Evolutionary conservation across 2,329 filamentous ascomycete species (phyloP).

Genomic region (Dactylonectria macrodidyma): DNA sequence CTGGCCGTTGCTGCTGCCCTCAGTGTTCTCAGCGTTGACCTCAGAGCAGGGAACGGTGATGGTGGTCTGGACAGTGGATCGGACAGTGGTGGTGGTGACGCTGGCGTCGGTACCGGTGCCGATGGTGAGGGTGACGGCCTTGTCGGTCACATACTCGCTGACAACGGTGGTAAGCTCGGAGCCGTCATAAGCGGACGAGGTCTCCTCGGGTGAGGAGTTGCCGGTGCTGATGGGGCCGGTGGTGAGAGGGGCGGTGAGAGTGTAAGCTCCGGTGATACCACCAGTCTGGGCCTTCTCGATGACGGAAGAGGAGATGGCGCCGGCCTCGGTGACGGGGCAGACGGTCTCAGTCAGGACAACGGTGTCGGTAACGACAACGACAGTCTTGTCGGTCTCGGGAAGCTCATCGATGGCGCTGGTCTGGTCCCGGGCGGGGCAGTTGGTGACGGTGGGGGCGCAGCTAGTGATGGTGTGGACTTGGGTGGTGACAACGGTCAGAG

Average conservation of each 20-base stretch:
- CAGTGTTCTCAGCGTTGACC: conserved; percentile 35
- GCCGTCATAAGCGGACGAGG: conserved; percentile 25
- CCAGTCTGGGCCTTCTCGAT: conserved; percentile 54
- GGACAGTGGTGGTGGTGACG: conserved; percentile 61
- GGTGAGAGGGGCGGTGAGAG: conserved; percentile 42
- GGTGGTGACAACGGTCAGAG: conserved; percentile 67
- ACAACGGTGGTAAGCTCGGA: conserved; percentile 43
- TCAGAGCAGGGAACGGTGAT: conserved; percentile 48
- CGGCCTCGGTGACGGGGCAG: conserved; percentile 62
- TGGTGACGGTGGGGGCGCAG: conserved; percentile 70
- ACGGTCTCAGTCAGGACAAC: conserved; percentile 58
- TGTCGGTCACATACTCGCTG: conserved; percentile 50
- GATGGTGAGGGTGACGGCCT: conserved; percentile 54
- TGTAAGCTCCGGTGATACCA: conserved; percentile 54
- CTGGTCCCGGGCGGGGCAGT: conserved; percentile 63
- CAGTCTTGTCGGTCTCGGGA: conserved; percentile 53
- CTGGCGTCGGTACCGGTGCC: conserved; percentile 50
- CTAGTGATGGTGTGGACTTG: conserved; percentile 71
- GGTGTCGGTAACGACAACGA: conserved; percentile 56
- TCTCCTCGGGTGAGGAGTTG: conserved; percentile 26
- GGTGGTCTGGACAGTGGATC: conserved; percentile 59
- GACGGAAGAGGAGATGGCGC: conserved; percentile 58
- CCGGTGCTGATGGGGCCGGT: conserved; percentile 53
- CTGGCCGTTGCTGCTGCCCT: conserved; percentile 38
- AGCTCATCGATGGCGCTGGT: conserved; percentile 53